Base-by-base conservation (phyloP, 2,329 filamentous ascomycete genomes). In the Penicillium vulpinum region DNA sequence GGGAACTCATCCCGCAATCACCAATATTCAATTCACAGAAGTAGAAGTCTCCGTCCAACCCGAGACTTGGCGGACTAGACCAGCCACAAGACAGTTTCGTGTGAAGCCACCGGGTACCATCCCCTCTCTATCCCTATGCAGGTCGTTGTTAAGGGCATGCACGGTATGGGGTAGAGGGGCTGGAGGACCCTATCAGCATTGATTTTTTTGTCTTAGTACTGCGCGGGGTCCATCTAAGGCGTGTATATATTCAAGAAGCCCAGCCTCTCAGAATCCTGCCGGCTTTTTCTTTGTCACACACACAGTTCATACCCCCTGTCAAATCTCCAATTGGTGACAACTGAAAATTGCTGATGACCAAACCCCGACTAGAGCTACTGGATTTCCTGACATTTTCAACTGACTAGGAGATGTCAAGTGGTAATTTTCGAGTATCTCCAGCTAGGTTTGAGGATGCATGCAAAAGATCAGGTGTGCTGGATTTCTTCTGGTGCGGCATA, bases 51-150 rank as follows among this genome's bases (percentile, higher is more conserved):
- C 63, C 60, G 62, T 62, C 56, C 54, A 62, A 64, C 58, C 63
- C 62, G 60, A 64, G 52, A 60, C 62, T 62, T 61, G 59, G 59
- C 60, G 48, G 60, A 46, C 58, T 60, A 65, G 51, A 43, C 59
- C 61, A 66, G 62, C 64, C 62, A 64, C 64, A 60, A 40, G 33
- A 58, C 29, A 38, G 48, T 60, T 60, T 47, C 53, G 54, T 44
- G 50, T 57, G 56, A 58, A 65, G 62, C 61, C 59, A 66, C 61
- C 53, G 40, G 47, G 47, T 50, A 49, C 49, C 47, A 41, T 43
- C 55, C 47, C 51, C 57, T 56, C 58, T 58, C 43, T 49, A 31
- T 9, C 43, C 22, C 39, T 41, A 22, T 47, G 40, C 49, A 39
- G 24, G 36, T 31, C 11, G 35, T 38, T 40, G 16, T 8, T 28